These are phyloP conservation scores for Thalassia testudinum DNA, from an alignment of 116 monocot species.

Conservation along the genomic window DNA sequence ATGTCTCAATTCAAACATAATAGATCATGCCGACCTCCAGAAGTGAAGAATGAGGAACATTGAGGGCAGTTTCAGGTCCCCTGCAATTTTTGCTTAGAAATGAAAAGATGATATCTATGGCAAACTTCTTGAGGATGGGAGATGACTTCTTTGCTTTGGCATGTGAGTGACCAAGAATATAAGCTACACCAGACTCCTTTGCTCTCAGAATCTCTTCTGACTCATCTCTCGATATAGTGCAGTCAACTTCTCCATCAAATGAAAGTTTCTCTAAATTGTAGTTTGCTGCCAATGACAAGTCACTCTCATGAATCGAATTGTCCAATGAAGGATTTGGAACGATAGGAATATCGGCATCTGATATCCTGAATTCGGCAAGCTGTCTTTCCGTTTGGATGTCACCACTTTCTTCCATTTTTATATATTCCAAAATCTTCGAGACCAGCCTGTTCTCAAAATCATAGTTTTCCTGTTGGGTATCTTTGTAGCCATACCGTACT, in stretches of 20 bases:
- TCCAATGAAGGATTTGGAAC: neutral
- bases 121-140: conserved; percentile 38
- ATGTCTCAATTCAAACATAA: conserved; percentile 21
- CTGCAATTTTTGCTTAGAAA: conserved; percentile 66
- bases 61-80: conserved; percentile 26
- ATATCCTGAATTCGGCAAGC: neutral
- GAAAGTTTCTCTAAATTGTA: neutral
- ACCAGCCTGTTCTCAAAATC: conserved; percentile 69
- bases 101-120: conserved; percentile 32
- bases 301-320: neutral
- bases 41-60: conserved; percentile 42
- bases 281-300: neutral
- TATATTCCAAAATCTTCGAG: conserved; percentile 32
- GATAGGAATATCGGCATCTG: conserved; percentile 1
- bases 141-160: conserved; percentile 57
- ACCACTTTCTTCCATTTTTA: conserved; percentile 35
- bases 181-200: conserved; percentile 51
- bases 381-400: neutral
- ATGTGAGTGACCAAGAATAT: conserved; percentile 37
- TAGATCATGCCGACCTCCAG: conserved; percentile 67
- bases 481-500: conserved; percentile 75
- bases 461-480: conserved; percentile 40
- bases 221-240: conserved; percentile 11
- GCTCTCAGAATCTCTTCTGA: conserved; percentile 42
- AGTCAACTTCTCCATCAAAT: neutral